Percentiles rank a stretch among this genome's conserved stretches.
These are phyloP conservation scores for Plasmodium blacklocki DNA, from an alignment of 169 alveolate species.

Conservation along the genomic window DNA sequence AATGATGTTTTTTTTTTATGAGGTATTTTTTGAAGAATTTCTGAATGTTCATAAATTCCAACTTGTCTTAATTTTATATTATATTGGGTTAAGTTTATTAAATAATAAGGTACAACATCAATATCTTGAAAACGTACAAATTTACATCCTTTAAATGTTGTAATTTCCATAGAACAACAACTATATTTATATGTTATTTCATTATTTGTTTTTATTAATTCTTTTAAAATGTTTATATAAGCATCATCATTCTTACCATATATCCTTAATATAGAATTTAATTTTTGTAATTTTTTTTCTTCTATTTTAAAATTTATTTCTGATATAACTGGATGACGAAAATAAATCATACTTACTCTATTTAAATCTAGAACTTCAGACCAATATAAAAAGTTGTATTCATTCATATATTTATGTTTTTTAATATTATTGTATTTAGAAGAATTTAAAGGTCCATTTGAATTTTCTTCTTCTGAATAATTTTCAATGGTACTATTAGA, in stretches of 20 bases:
- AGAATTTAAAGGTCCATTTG: neutral
- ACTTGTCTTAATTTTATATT: slow-evolving; percentile 50
- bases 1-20: slow-evolving; percentile 47
- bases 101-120: slow-evolving; percentile 75
- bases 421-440: slow-evolving; percentile 4
- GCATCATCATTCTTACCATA: slow-evolving; percentile 23
- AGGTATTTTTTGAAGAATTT: slow-evolving; percentile 43
- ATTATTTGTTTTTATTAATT: slow-evolving; percentile 13
- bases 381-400: slow-evolving; percentile 60
- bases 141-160: slow-evolving; percentile 74
- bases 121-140: slow-evolving; percentile 76
- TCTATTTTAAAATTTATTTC: slow-evolving; percentile 48
- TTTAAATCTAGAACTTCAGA: slow-evolving; percentile 69
- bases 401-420: slow-evolving; percentile 21
- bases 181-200: slow-evolving; percentile 59
- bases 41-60: slow-evolving; percentile 74
- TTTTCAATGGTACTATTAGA: neutral
- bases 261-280: slow-evolving; percentile 35
- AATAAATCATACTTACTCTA: slow-evolving; percentile 71
- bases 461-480: neutral
- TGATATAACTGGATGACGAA: slow-evolving; percentile 74
- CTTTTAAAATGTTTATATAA: slow-evolving; percentile 29
- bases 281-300: slow-evolving; percentile 50
- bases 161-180: slow-evolving; percentile 75
- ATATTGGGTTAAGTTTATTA: slow-evolving; percentile 64